Conservation (phyloP, 345 rosid species). For the Acer negundo region DNA sequence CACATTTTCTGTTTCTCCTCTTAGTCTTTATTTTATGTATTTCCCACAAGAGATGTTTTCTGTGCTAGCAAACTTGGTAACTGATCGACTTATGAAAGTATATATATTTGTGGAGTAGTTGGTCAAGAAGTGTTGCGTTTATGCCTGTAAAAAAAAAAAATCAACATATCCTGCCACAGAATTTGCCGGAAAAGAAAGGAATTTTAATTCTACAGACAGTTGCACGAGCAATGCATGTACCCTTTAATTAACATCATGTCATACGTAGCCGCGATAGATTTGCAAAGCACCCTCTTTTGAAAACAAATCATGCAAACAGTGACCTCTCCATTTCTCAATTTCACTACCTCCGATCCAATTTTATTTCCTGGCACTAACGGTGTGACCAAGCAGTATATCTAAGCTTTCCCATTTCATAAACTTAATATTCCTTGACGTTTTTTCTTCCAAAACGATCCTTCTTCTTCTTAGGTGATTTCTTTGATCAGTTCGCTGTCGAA, state of each 20-base stretch:
- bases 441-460: not conserved
- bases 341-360: constrained; percentile 41
- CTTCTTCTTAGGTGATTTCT: not conserved
- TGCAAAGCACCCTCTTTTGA: constrained; percentile 44
- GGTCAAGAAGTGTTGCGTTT: constrained; percentile 41
- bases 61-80: not conserved
- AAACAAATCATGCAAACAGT: constrained; percentile 52
- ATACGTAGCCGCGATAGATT: constrained; percentile 47
- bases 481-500: not conserved
- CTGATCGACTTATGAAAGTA: not conserved
- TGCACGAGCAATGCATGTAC: constrained; percentile 57
- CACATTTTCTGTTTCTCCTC: not conserved
- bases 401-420: not conserved
- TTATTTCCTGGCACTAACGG: constrained; percentile 53
- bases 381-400: constrained; percentile 40
- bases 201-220: constrained; percentile 28
- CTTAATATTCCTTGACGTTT: not conserved
- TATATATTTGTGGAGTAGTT: constrained; percentile 35
- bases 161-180: constrained; percentile 43
- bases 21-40: no score
- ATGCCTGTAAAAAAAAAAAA: not conserved
- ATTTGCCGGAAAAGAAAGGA: constrained; percentile 50
- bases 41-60: not conserved
- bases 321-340: constrained; percentile 25
- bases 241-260: constrained; percentile 48